Percentiles rank a stretch among this genome's conserved stretches.
Conservation (phyloP, 129 eudicot genomes). For the Saussurea involucrata region DNA sequence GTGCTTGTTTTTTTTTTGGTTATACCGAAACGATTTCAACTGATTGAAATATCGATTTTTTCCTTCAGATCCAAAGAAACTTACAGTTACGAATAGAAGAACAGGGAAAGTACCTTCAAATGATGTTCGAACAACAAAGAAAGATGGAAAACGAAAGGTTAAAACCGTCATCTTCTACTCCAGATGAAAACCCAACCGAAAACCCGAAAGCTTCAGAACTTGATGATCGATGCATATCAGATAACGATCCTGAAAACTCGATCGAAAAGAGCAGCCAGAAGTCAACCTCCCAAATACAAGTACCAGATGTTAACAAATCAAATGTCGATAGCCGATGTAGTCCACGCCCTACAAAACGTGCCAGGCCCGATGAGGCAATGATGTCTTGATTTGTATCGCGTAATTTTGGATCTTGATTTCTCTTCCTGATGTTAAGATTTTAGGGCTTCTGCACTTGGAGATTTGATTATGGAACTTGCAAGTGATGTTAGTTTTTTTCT, state of each 20-base stretch:
- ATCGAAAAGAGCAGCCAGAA: constrained; percentile 17
- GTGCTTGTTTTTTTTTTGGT: not conserved
- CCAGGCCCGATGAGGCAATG: constrained; percentile 40
- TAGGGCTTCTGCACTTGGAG: constrained; percentile 30
- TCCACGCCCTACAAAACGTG: constrained; percentile 51
- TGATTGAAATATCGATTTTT: not conserved
- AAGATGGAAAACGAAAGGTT: constrained; percentile 57
- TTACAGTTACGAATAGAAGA: constrained; percentile 85
- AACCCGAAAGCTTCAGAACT: constrained; percentile 23
- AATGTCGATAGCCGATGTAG: constrained; percentile 24
- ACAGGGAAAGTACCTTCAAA: constrained; percentile 74
- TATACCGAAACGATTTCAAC: not conserved
- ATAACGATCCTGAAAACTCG: constrained; percentile 5
- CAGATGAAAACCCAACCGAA: constrained; percentile 29
- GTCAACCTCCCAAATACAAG: constrained; percentile 24
- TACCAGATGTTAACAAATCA: constrained; percentile 17
- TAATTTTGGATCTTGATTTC: constrained; percentile 17
- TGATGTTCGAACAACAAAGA: constrained; percentile 79
- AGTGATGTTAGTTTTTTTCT: constrained; percentile 13
- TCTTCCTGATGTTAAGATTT: constrained; percentile 13
- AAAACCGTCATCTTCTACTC: constrained; percentile 44
- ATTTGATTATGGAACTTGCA: constrained; percentile 25
- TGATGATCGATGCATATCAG: constrained; percentile 25
- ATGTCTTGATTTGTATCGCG: constrained; percentile 20
- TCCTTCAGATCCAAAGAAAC: constrained; percentile 65